A percentile compares a stretch with the other conserved stretches of the same genome.
These are phyloP conservation scores for Pugionium dolabratum DNA, from an alignment of 345 rosid species.

Conservation along the genomic window DNA sequence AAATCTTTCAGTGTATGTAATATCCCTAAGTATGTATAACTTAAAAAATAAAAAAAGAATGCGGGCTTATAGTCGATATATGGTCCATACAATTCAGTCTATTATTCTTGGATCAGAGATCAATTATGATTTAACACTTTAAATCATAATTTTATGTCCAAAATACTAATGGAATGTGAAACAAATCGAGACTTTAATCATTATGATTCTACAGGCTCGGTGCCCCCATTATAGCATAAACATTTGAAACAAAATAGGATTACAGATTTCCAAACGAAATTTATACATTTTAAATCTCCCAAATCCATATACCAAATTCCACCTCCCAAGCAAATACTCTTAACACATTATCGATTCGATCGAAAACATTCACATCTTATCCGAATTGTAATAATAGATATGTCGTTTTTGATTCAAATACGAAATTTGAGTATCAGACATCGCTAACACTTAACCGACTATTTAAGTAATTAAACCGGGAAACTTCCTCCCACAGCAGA, in stretches of 20 bases:
- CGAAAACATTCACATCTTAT: slow-evolving; percentile 33
- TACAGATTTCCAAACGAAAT: slow-evolving; percentile 28
- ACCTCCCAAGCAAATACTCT: slow-evolving; percentile 7
- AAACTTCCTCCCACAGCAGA: background rate
- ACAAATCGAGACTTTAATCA: slow-evolving; percentile 41
- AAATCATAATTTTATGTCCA: slow-evolving; percentile 30
- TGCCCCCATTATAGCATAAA: slow-evolving; percentile 29
- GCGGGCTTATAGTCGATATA: slow-evolving; percentile 19
- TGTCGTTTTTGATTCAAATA: slow-evolving; percentile 21
- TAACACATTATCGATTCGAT: slow-evolving; percentile 18
- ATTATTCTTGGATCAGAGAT: slow-evolving; percentile 37
- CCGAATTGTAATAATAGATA: slow-evolving; percentile 24
- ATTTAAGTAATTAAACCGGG: slow-evolving; percentile 26
- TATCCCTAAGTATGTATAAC: slow-evolving; percentile 3
- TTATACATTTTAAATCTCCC: slow-evolving; percentile 33
- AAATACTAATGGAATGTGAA: slow-evolving; percentile 31
- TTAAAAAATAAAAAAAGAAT: background rate
- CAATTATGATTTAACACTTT: slow-evolving; percentile 33
- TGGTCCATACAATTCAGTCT: slow-evolving; percentile 32
- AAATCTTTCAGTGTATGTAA: background rate
- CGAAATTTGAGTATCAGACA: slow-evolving; percentile 20
- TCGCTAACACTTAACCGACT: slow-evolving; percentile 26
- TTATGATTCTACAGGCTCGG: slow-evolving; percentile 33
- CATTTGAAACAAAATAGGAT: slow-evolving; percentile 6
- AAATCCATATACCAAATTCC: slow-evolving; percentile 38